Evolutionary conservation across 441 rosid species (phyloP), one percentile per base, ranked within the genome.

Genomic region (Biscutella laevigata): DNA sequence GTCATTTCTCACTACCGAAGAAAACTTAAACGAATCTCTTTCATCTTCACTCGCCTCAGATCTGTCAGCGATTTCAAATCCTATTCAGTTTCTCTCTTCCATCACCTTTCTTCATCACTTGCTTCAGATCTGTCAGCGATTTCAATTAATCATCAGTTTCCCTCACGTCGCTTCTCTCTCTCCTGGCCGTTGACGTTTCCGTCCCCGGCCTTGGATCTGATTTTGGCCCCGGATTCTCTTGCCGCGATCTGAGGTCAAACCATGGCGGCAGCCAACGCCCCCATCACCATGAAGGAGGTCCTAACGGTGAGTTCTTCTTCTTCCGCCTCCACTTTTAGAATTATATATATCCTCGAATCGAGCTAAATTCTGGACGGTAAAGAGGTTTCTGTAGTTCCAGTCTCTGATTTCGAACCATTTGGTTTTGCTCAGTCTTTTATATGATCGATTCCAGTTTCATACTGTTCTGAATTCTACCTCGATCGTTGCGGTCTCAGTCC

Each of bases 181-280:
- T 47, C 51, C 26, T 27, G 57, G 54, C 43, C 61, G 57, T 74
- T 59, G 74, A 67, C 66, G 72, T 53, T 70, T 49, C 35, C 36
- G 55, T 67, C 73, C 73, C 74, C 20, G 25, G 54, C 66, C 56
- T 47, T 66, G 72, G 85, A 83, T 81, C 90, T 69, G 70, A 63
- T 67, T 50, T 75, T 47, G 57, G 24, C 68, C 43, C 41, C 26
- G 58, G 44, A 42, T 66, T 76, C 58, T 15, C 47, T 62, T 9
- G 66, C 67, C 56, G 62, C 72, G 79, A 74, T 74, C 82, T 65
- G 72, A 71, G 67, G 69, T 55, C 66, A 67, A 70, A 53, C 75
- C 20, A 78, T 78, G 83, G 83, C 83, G 58, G 81, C 81, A 39
- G 83, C 83, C 4, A 78, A 71, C 70, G 83, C 83, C 53, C 83